Percentiles rank a stretch among this genome's conserved stretches.
phyloP scores from a whole-genome alignment of 148 eudicot genomes.

The Nepenthes gracilis region DNA sequence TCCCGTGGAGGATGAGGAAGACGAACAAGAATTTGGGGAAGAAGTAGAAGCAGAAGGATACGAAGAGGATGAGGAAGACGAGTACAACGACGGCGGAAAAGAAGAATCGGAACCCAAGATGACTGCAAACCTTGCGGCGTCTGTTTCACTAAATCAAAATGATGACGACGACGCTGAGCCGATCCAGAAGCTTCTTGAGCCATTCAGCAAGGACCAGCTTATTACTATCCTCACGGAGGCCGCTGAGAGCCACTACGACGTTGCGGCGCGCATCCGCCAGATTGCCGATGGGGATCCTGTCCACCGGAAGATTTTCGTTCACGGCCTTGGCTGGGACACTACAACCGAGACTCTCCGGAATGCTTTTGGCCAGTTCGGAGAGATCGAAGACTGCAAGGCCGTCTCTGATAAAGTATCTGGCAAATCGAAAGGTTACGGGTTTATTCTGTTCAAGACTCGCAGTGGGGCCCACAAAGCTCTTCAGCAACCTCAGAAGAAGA shows the following conservation, averaged over 20 bases:
- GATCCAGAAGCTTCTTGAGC: constrained; percentile 57
- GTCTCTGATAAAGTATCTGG: constrained; percentile 60
- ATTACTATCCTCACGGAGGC: constrained; percentile 45
- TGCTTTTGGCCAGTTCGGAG: constrained; percentile 55
- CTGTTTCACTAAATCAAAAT: too few species aligned
- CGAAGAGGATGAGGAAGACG: constrained; percentile 8
- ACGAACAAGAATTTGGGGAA: constrained; percentile 10
- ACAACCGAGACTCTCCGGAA: constrained; percentile 45
- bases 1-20: constrained; percentile 13
- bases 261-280: constrained; percentile 25
- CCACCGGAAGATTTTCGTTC: constrained; percentile 85
- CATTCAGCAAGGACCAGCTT: constrained; percentile 70
- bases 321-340: constrained; percentile 88
- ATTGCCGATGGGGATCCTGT: constrained; percentile 69
- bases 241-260: constrained; percentile 32
- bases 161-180: constrained; percentile 54
- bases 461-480: constrained; percentile 59
- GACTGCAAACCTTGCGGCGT: constrained; percentile 4
- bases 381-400: constrained; percentile 85
- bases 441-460: constrained; percentile 60
- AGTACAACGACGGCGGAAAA: constrained; percentile 5
- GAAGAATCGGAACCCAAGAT: background rate
- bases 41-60: constrained; percentile 14
- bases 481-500: constrained; percentile 71
- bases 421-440: constrained; percentile 85